phyloP scores from a whole-genome alignment of 768 basidiomycete species.

The Agaricus subrufescens region DNA sequence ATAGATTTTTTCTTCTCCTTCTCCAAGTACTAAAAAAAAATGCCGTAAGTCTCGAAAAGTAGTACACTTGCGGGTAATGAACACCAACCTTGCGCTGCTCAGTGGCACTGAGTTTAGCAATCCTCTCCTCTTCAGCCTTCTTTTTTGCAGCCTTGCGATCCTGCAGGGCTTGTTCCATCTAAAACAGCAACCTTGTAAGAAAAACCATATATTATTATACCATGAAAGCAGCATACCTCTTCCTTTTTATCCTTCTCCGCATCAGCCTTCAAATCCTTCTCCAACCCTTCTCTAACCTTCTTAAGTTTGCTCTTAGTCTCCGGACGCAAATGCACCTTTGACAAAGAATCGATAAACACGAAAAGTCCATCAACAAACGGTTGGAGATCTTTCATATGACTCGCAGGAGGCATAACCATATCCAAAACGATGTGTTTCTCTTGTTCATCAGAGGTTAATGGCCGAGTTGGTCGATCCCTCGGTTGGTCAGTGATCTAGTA shows the following conservation, averaged over 20 bases:
- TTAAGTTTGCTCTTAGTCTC: constrained; percentile 79
- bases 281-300: constrained; percentile 68
- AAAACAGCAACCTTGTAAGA: neutral
- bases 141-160: constrained; percentile 70
- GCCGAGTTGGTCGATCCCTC: constrained; percentile 54
- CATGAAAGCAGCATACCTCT: constrained; percentile 39
- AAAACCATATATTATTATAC: neutral
- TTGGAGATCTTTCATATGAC: constrained; percentile 43
- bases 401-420: constrained; percentile 48
- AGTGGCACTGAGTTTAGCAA: constrained; percentile 67
- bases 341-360: constrained; percentile 67
- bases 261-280: constrained; percentile 65
- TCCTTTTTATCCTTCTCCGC: constrained; percentile 63
- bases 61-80: neutral
- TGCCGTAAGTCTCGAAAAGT: neutral
- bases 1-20: constrained; percentile 72
- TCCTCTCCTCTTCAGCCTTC: constrained; percentile 66
- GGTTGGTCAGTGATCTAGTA: constrained; percentile 81
- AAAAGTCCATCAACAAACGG: constrained; percentile 67
- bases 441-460: constrained; percentile 44
- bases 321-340: constrained; percentile 59
- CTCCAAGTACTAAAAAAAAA: constrained; percentile 39
- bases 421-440: constrained; percentile 76
- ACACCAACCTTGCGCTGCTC: constrained; percentile 75
- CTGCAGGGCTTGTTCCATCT: constrained; percentile 48